Evolutionary conservation across 805 yeast species (phyloP).

Genomic region (Pichia sporocuriosa): DNA sequence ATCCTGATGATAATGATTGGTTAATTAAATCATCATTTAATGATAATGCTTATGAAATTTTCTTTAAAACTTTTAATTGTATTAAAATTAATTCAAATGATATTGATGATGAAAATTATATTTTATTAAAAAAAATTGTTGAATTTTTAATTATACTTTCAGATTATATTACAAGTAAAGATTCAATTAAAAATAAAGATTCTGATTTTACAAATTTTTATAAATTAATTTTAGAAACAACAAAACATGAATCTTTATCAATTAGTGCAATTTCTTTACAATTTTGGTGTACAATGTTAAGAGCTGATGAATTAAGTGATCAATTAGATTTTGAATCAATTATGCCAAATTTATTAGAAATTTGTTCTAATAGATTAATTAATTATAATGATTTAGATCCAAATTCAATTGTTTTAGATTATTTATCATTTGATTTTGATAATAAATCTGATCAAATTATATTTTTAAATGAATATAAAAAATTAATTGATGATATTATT

Average conservation of each 20-base stretch:
- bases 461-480: conserved; percentile 73
- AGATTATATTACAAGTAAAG: conserved; percentile 49
- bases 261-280: conserved; percentile 86
- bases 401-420: conserved; percentile 56
- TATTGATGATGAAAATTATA: conserved; percentile 65
- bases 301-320: conserved; percentile 69
- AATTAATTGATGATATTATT: conserved; percentile 84
- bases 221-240: conserved; percentile 69
- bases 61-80: conserved; percentile 55
- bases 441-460: conserved; percentile 71
- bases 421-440: conserved; percentile 81
- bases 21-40: conserved; percentile 75
- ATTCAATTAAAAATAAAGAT: conserved; percentile 32
- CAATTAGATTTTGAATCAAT: conserved; percentile 47
- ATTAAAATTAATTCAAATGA: conserved; percentile 61
- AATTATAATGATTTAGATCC: conserved; percentile 66
- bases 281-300: conserved; percentile 86
- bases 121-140: conserved; percentile 80
- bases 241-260: conserved; percentile 79
- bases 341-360: conserved; percentile 63
- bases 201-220: conserved; percentile 66
- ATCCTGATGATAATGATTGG: conserved; percentile 62
- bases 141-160: conserved; percentile 88
- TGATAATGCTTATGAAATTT: conserved; percentile 63
- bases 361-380: conserved; percentile 70